phyloP scores from a whole-genome alignment of 2,329 filamentous ascomycete genomes.

The Penicillium thymicola region DNA sequence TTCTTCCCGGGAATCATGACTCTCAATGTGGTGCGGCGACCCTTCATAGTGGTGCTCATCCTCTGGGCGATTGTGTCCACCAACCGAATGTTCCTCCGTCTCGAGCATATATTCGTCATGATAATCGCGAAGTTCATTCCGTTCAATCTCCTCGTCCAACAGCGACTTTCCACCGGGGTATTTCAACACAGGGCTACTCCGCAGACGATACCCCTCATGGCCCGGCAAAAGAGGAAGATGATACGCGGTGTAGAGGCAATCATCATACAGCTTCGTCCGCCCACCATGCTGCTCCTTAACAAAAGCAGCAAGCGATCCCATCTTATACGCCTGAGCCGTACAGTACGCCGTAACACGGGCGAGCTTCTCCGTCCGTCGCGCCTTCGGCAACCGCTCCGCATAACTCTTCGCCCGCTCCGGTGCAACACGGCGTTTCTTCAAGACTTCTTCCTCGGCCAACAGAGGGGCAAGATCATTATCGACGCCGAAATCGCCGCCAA shows the following conservation, averaged over 20 bases:
- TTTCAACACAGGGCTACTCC: constrained; percentile 87
- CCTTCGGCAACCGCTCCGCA: constrained; percentile 87
- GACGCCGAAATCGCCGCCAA: constrained; percentile 54
- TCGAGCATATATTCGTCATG: constrained; percentile 87
- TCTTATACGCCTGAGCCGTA: constrained; percentile 89
- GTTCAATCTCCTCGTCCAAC: constrained; percentile 91
- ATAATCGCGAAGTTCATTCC: constrained; percentile 83
- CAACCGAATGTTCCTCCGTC: constrained; percentile 47
- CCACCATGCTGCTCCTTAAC: constrained; percentile 82
- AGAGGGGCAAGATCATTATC: constrained; percentile 52
- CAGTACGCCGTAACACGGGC: constrained; percentile 93
- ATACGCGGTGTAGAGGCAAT: constrained; percentile 94
- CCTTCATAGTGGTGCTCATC: constrained; percentile 27
- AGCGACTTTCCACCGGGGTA: constrained; percentile 90
- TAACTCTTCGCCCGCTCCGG: constrained; percentile 75
- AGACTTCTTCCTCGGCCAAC: constrained; percentile 58
- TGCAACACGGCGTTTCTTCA: constrained; percentile 51
- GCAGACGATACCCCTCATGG: constrained; percentile 78
- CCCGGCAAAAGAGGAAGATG: constrained; percentile 85
- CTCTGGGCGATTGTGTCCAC: constrained; percentile 31
- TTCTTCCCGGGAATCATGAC: constrained; percentile 10
- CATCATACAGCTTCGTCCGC: constrained; percentile 94
- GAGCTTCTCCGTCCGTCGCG: constrained; percentile 79
- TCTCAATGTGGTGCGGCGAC: constrained; percentile 11
- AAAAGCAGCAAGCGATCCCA: constrained; percentile 84